phyloP scores from a whole-genome alignment of 108 stramenopile species.

The Hondaea fermentalgiana region DNA sequence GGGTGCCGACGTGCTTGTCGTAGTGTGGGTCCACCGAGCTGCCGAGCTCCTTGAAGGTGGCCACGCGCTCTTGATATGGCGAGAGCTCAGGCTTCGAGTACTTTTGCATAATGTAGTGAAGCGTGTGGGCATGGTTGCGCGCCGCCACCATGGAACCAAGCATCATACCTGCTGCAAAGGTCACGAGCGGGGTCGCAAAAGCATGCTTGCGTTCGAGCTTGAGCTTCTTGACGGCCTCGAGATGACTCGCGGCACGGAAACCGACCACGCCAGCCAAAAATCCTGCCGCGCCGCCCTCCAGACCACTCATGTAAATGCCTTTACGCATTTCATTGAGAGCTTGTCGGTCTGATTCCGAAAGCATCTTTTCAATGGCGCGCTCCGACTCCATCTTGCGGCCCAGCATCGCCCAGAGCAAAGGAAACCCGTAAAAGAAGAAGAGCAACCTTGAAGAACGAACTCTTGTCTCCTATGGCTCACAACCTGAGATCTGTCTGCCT shows the following conservation, averaged over 20 bases:
- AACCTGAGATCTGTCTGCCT: too few species aligned
- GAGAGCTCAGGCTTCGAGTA: not conserved
- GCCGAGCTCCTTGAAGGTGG: not conserved
- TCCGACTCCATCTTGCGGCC: too few species aligned
- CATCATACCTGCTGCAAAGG: not conserved
- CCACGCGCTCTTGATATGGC: not conserved
- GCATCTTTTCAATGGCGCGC: not conserved
- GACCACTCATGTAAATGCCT: not conserved
- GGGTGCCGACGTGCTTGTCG: not conserved
- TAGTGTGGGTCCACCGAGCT: not conserved
- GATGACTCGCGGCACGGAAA: not conserved
- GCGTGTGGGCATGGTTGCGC: not conserved
- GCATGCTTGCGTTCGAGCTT: not conserved
- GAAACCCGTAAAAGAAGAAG: too few species aligned
- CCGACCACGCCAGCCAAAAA: not conserved
- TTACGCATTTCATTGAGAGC: not conserved
- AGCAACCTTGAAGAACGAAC: too few species aligned
- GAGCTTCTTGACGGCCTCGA: not conserved
- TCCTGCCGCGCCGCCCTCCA: slow-evolving; percentile 6
- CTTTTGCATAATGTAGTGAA: slow-evolving; percentile 7
- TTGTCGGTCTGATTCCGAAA: not conserved
- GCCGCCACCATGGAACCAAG: not conserved
- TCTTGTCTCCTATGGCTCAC: too few species aligned
- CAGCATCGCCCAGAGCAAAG: too few species aligned
- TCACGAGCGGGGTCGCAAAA: not conserved